These are phyloP conservation scores for Atkinsonella hypoxylon DNA, from an alignment of 2,329 filamentous ascomycete genomes.

Conservation along the genomic window DNA sequence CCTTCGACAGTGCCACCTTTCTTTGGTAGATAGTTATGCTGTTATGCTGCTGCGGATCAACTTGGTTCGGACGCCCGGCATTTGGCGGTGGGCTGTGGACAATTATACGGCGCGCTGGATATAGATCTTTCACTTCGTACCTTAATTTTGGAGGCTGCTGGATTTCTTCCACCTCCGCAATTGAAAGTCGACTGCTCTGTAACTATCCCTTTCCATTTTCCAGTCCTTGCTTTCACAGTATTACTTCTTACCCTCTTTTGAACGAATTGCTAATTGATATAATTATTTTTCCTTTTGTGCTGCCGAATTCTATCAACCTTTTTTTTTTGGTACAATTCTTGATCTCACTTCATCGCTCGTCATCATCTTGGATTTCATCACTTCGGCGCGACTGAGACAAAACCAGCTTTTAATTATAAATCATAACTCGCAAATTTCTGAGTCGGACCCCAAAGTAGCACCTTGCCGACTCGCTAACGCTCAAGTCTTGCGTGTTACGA, in stretches of 20 bases:
- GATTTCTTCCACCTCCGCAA: neutral
- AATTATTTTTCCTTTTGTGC: neutral
- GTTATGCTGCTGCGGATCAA: neutral
- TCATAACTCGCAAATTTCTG: too few relatives aligned
- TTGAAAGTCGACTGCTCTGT: neutral
- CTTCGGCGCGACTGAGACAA: neutral
- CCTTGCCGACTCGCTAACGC: too few relatives aligned
- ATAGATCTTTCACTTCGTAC: neutral
- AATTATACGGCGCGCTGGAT: neutral
- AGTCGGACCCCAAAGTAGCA: too few relatives aligned
- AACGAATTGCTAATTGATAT: neutral
- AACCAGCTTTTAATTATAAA: neutral
- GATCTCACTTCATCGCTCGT: neutral
- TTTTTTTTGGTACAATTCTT: neutral
- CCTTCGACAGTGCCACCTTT: too few relatives aligned
- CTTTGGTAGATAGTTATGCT: neutral
- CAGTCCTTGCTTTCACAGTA: neutral
- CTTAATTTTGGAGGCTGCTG: neutral
- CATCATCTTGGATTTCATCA: neutral
- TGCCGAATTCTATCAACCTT: neutral
- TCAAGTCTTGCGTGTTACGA: too few relatives aligned
- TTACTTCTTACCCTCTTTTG: neutral
- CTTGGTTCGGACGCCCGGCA: neutral
- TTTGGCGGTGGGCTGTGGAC: neutral
- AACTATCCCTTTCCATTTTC: neutral